phyloP scores from a whole-genome alignment of 2,329 filamentous ascomycete species.

The Aspergillus pseudotamarii region DNA sequence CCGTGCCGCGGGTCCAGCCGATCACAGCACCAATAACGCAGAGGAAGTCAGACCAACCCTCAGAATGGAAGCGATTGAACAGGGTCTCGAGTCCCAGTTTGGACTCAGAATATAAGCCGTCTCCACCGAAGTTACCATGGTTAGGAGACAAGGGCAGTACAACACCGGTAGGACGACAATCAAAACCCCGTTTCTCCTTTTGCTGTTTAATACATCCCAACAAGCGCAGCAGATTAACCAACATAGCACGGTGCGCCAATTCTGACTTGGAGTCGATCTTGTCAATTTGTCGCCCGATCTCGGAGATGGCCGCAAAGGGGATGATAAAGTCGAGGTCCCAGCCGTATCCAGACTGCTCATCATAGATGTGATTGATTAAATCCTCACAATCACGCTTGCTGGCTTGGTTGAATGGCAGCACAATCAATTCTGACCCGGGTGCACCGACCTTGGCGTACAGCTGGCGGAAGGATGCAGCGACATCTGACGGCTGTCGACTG shows the following conservation, averaged over 20 bases:
- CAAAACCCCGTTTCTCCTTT: conserved; percentile 83
- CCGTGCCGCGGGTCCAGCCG: conserved; percentile 97
- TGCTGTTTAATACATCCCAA: conserved; percentile 88
- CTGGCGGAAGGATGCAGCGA: conserved; percentile 97
- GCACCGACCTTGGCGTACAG: conserved; percentile 91
- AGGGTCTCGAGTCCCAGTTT: conserved; percentile 96
- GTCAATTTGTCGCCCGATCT: conserved; percentile 90
- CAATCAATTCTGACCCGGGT: conserved; percentile 91
- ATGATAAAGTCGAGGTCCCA: conserved; percentile 88
- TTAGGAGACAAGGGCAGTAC: conserved; percentile 95
- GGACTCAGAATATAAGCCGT: conserved; percentile 97
- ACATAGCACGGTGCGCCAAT: conserved; percentile 97
- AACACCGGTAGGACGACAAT: conserved; percentile 94
- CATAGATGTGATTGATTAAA: conserved; percentile 93
- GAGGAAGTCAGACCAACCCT: conserved; percentile 96
- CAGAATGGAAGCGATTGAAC: conserved; percentile 97
- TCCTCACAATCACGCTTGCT: conserved; percentile 98
- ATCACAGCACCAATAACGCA: conserved; percentile 98
- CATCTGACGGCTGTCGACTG: conserved; percentile 86
- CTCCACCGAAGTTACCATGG: conserved; percentile 96
- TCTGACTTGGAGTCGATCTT: conserved; percentile 96
- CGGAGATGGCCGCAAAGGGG: conserved; percentile 95
- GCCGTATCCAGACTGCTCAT: conserved; percentile 75
- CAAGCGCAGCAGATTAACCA: conserved; percentile 92
- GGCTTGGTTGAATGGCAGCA: conserved; percentile 98